Percentiles rank a stretch among this genome's conserved stretches.
Evolutionary conservation across 2,329 filamentous ascomycete genomes (phyloP).

Genomic region (Keithomyces neogunnii): DNA sequence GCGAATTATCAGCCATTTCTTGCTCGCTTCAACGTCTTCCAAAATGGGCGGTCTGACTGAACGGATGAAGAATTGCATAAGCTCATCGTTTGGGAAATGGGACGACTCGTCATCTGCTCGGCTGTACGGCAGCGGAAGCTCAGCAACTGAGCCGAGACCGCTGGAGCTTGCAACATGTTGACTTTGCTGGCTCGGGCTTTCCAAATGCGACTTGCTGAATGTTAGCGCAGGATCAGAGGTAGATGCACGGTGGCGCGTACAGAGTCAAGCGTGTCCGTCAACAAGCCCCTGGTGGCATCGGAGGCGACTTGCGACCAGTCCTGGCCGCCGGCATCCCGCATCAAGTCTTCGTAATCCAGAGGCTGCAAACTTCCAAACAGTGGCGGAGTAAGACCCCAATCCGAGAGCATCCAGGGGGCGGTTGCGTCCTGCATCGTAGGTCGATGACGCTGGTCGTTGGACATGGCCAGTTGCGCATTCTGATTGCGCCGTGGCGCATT

Average conservation of each 20-base stretch:
- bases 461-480: no score
- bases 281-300: no score
- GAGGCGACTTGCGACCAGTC: no score
- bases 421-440: no score
- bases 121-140: slow-evolving; percentile 2
- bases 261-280: not conserved
- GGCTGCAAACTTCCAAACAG: no score
- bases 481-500: no score
- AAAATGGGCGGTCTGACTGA: slow-evolving; percentile 44
- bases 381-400: no score
- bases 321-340: no score
- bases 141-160: slow-evolving; percentile 6
- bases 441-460: no score
- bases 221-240: not conserved
- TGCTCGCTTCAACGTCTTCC: slow-evolving; percentile 42
- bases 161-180: not conserved
- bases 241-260: not conserved
- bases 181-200: not conserved
- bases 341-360: no score
- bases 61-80: slow-evolving; percentile 40
- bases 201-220: not conserved
- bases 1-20: slow-evolving; percentile 41
- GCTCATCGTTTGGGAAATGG: slow-evolving; percentile 11
- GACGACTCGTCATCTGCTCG: slow-evolving; percentile 2
- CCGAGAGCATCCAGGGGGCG: no score